phyloP scores from a whole-genome alignment of 768 basidiomycete genomes.

The Xerocomus brunneocitrinus region DNA sequence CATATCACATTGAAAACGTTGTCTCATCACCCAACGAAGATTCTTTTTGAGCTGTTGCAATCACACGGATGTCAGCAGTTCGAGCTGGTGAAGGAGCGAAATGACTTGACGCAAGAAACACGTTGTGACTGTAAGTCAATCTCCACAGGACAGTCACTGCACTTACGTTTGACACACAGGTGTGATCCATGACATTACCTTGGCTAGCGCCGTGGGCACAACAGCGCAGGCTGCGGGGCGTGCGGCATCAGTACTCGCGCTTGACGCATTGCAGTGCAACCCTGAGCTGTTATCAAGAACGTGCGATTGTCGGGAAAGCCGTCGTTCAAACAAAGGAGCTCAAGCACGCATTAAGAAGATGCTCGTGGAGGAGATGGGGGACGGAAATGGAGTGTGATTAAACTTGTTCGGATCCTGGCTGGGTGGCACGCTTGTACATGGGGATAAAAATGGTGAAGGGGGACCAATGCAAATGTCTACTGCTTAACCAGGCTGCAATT shows the following conservation, averaged over 20 bases:
- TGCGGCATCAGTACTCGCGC: conserved; percentile 55
- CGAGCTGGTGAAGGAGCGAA: conserved; percentile 51
- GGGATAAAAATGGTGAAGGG: not conserved
- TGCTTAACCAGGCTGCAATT: conserved; percentile 11
- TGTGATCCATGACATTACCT: conserved; percentile 58
- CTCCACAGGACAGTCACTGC: conserved; percentile 5
- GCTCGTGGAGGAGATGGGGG: conserved; percentile 23
- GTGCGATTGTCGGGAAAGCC: conserved; percentile 58
- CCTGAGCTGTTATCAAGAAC: conserved; percentile 54
- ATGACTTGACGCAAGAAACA: conserved; percentile 31
- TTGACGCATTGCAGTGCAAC: conserved; percentile 67
- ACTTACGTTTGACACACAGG: conserved; percentile 40
- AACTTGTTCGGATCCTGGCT: conserved; percentile 1
- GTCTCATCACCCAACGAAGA: conserved; percentile 72
- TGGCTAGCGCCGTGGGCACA: conserved; percentile 54
- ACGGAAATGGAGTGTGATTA: conserved; percentile 14
- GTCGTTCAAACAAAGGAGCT: conserved; percentile 33
- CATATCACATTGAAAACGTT: conserved; percentile 70
- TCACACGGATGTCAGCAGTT: conserved; percentile 67
- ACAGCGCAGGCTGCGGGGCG: conserved; percentile 54
- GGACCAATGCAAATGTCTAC: conserved; percentile 2
- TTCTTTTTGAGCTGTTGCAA: conserved; percentile 69
- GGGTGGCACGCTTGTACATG: conserved; percentile 7
- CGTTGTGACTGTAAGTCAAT: conserved; percentile 49
- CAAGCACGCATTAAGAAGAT: conserved; percentile 35